A percentile compares a stretch with the other conserved stretches of the same genome.
phyloP scores from a whole-genome alignment of 495 filamentous ascomycete species.

The Pseudevernia furfuracea region DNA sequence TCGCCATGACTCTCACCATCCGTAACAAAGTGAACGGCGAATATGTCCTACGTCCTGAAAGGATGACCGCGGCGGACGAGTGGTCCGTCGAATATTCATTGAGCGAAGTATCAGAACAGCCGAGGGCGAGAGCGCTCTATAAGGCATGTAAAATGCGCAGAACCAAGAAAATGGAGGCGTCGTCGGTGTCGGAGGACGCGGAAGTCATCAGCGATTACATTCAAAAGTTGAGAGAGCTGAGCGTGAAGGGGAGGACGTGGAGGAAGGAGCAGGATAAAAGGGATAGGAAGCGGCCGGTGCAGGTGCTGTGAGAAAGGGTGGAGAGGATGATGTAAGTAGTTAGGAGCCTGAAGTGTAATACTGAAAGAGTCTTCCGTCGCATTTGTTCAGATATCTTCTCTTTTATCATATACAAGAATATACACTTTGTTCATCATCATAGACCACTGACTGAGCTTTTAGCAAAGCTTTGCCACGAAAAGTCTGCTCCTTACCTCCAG shows the following conservation, averaged over 20 bases:
- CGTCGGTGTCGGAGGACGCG: slow-evolving; percentile 31
- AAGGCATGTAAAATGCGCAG: slow-evolving; percentile 44
- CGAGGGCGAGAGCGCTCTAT: slow-evolving; percentile 44
- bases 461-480: too few species aligned
- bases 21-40: slow-evolving; percentile 65
- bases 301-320: slow-evolving; percentile 10
- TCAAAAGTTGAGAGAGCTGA: slow-evolving; percentile 36
- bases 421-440: neutral
- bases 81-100: slow-evolving; percentile 78
- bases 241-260: slow-evolving; percentile 39
- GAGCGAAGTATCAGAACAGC: slow-evolving; percentile 40
- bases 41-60: slow-evolving; percentile 51
- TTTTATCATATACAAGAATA: neutral
- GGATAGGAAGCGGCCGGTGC: slow-evolving; percentile 31
- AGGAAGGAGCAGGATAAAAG: slow-evolving; percentile 42
- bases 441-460: neutral
- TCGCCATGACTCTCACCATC: slow-evolving; percentile 62
- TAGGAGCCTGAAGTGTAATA: neutral
- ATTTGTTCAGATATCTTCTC: neutral
- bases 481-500: too few species aligned
- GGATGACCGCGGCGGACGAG: slow-evolving; percentile 42
- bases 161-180: slow-evolving; percentile 33
- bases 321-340: neutral
- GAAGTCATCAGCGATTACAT: slow-evolving; percentile 37
- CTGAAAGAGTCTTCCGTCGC: neutral